These are phyloP conservation scores for Suhomyces sp. DNA, from an alignment of 805 yeast species.

Conservation along the genomic window DNA sequence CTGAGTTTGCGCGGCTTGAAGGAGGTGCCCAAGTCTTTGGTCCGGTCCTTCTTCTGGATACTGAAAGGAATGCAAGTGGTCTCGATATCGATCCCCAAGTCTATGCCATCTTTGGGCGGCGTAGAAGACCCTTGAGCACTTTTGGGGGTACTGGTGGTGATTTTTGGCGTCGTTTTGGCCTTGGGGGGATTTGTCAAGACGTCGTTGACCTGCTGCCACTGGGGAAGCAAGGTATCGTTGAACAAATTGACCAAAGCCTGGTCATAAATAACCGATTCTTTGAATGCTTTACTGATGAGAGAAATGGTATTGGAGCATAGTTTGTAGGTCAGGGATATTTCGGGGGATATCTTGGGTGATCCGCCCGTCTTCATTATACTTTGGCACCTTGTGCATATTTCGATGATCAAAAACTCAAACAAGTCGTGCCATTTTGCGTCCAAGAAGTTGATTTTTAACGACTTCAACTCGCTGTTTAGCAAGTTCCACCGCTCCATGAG, in stretches of 20 bases:
- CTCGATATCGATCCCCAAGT: constrained; percentile 26
- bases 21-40: constrained; percentile 18
- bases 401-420: constrained; percentile 46
- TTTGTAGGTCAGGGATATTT: constrained; percentile 33
- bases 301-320: constrained; percentile 37
- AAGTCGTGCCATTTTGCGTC: constrained; percentile 57
- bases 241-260: constrained; percentile 13
- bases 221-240: constrained; percentile 20
- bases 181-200: neutral
- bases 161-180: neutral
- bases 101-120: constrained; percentile 20
- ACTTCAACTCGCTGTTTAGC: constrained; percentile 38
- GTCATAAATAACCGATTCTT: constrained; percentile 38
- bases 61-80: constrained; percentile 31
- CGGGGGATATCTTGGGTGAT: constrained; percentile 18
- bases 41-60: constrained; percentile 27
- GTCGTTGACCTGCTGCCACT: constrained; percentile 6
- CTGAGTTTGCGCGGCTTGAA: neutral
- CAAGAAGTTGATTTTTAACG: constrained; percentile 44
- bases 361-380: constrained; percentile 2
- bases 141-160: neutral
- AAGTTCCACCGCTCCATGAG: constrained; percentile 35
- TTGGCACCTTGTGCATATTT: constrained; percentile 25
- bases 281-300: constrained; percentile 31
- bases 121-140: neutral